Conservation (phyloP, 78 protist genomes). For the Trichosphaerium sp. region DNA sequence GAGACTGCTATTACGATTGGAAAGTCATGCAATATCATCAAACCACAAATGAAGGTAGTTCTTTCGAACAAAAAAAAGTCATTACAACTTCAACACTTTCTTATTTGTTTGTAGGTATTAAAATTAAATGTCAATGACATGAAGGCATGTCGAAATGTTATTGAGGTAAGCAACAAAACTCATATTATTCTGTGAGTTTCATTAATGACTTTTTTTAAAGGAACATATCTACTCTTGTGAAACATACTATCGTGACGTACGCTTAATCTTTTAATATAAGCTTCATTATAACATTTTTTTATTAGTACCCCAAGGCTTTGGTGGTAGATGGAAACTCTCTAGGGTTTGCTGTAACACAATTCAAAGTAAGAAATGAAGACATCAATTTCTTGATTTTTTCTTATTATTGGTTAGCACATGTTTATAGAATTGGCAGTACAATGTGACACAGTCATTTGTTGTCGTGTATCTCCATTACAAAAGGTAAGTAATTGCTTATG, state of each 20-base stretch:
- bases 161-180: not conserved
- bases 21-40: slow-evolving; percentile 26
- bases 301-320: not conserved
- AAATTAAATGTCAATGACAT: not conserved
- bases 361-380: slow-evolving; percentile 20
- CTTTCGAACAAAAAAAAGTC: not conserved
- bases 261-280: slow-evolving; percentile 17
- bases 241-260: too few relatives aligned
- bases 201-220: slow-evolving; percentile 10
- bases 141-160: not conserved
- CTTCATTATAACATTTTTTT: slow-evolving; percentile 13
- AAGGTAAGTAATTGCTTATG: slow-evolving; percentile 26
- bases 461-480: slow-evolving; percentile 81
- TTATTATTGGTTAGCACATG: slow-evolving; percentile 20
- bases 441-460: slow-evolving; percentile 59
- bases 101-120: not conserved
- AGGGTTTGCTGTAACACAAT: slow-evolving; percentile 37
- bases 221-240: too few relatives aligned
- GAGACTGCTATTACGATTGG: slow-evolving; percentile 94
- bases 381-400: too few relatives aligned
- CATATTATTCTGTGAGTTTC: not conserved
- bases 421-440: slow-evolving; percentile 29
- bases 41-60: not conserved
- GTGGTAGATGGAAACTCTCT: slow-evolving; percentile 14
- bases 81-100: not conserved